phyloP scores from a whole-genome alignment of 192 early-diverging fungal species.

The Coemansia sp. region DNA sequence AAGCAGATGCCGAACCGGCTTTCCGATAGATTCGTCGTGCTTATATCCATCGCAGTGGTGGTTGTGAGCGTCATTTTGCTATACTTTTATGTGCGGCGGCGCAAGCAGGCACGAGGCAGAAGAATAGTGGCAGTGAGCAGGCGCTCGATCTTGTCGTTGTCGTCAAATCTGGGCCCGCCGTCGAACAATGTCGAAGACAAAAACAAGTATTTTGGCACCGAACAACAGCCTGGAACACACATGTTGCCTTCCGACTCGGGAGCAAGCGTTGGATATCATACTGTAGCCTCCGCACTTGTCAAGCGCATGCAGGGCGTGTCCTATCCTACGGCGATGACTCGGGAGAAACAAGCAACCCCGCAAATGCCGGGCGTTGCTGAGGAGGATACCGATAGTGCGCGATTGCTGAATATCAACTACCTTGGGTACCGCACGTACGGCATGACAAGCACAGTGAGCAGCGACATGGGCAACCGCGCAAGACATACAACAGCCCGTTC shows the following conservation, averaged over 20 bases:
- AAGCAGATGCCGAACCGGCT: conserved; percentile 6
- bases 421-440: background rate
- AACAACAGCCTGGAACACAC: background rate
- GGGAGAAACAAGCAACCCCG: background rate
- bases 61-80: conserved; percentile 26
- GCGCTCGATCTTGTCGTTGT: conserved; percentile 4
- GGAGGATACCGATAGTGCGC: background rate
- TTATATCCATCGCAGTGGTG: conserved; percentile 30
- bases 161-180: conserved; percentile 5
- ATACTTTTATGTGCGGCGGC: conserved; percentile 37
- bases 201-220: conserved; percentile 3
- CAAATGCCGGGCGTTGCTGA: background rate
- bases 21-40: conserved; percentile 36
- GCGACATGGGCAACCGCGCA: background rate
- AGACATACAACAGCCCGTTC: background rate
- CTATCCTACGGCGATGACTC: background rate
- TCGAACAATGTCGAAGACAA: conserved; percentile 3
- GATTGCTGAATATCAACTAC: background rate
- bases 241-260: conserved; percentile 34
- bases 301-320: background rate
- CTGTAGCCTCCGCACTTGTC: background rate
- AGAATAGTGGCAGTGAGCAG: background rate
- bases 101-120: conserved; percentile 2
- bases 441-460: background rate
- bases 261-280: conserved; percentile 17